Conservation (phyloP, 352 stramenopile species). For the Halophytophthora polymorphica region DNA sequence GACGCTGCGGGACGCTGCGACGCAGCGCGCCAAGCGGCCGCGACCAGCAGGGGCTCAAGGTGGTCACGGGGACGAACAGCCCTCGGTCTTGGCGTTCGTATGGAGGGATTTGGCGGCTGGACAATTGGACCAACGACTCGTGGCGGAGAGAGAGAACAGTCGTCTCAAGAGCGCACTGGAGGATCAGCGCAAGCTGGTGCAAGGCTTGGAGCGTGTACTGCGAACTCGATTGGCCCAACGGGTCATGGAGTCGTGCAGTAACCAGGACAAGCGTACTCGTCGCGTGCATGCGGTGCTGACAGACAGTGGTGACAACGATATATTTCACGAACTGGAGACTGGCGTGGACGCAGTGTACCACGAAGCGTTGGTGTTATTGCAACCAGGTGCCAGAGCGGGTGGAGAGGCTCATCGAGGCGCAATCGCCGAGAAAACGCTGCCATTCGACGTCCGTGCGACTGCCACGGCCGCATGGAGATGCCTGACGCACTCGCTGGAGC, state of each 20-base stretch:
- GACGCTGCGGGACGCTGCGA: not conserved
- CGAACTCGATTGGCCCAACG: conserved; percentile 29
- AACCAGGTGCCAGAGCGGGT: conserved; percentile 12
- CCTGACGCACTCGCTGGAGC: conserved; percentile 31
- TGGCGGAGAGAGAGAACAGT: conserved; percentile 28
- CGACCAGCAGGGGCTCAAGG: too few species aligned
- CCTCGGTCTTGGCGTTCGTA: conserved; percentile 8
- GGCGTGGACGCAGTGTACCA: conserved; percentile 37
- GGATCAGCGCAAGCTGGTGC: conserved; percentile 26
- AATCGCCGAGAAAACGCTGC: conserved; percentile 43
- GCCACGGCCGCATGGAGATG: conserved; percentile 37
- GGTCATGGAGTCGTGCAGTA: conserved; percentile 28
- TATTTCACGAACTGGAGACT: conserved; percentile 31
- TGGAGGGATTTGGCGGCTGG: conserved; percentile 28
- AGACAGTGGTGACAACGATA: conserved; percentile 21
- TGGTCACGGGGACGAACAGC: not conserved
- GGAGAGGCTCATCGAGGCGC: conserved; percentile 21
- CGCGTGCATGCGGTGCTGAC: conserved; percentile 21
- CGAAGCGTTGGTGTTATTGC: conserved; percentile 34
- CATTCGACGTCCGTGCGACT: conserved; percentile 36
- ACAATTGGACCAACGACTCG: conserved; percentile 31
- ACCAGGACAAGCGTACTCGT: conserved; percentile 23
- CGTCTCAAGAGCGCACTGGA: conserved; percentile 25
- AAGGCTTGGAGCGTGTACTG: conserved; percentile 30
- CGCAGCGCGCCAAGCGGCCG: too few species aligned